These are phyloP conservation scores for Pseudocercospora fijiensis DNA, from an alignment of 2,329 filamentous ascomycete genomes.

Conservation along the genomic window DNA sequence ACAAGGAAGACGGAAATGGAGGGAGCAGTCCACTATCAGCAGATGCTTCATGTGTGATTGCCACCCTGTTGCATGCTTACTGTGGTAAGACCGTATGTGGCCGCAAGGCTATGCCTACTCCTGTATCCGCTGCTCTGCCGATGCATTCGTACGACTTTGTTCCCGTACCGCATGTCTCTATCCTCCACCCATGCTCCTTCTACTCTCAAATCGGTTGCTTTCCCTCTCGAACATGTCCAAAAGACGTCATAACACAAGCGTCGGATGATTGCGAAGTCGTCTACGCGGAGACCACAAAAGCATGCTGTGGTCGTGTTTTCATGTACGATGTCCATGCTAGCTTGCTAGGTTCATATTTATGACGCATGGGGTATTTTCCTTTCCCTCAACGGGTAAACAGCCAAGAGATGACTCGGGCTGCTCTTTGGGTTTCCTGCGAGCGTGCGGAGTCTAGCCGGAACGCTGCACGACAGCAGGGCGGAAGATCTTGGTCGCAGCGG, in stretches of 20 bases:
- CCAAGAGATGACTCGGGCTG: background rate
- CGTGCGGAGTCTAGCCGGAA: slow-evolving; percentile 19
- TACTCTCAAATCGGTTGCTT: background rate
- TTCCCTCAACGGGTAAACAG: background rate
- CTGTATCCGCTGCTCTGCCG: background rate
- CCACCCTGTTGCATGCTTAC: background rate
- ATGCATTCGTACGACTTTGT: background rate
- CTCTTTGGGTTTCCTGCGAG: background rate
- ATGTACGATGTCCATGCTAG: background rate
- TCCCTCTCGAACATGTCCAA: background rate
- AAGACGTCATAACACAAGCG: background rate
- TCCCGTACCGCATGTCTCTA: background rate
- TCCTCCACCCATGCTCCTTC: background rate
- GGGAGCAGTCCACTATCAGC: background rate
- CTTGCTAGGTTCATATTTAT: background rate
- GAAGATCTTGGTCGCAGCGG: slow-evolving; percentile 12
- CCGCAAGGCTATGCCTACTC: background rate
- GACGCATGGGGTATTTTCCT: background rate
- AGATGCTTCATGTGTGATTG: background rate
- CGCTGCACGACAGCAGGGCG: slow-evolving; percentile 23
- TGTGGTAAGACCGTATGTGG: background rate
- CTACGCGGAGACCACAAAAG: background rate
- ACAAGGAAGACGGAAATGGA: background rate
- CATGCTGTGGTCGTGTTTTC: background rate
- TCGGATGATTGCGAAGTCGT: background rate